Evolutionary conservation across 2,329 filamentous ascomycete genomes (phyloP).

Genomic region (Trichoderma endophyticum): DNA sequence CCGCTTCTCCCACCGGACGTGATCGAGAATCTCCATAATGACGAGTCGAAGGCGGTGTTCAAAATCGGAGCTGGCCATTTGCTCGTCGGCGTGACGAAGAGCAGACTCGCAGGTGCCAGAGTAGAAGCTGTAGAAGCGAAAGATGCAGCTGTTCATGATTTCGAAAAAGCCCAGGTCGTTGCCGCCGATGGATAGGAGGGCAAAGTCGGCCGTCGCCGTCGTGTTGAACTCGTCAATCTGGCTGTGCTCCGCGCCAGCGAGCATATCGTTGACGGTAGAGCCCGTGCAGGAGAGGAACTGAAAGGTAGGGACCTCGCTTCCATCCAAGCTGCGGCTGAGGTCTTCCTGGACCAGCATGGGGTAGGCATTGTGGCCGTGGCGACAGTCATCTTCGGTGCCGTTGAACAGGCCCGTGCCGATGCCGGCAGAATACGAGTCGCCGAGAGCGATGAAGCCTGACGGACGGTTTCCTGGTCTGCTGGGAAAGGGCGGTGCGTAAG

Average conservation of each 20-base stretch:
- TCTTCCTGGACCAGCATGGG: slow-evolving; percentile 40
- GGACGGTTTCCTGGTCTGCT: slow-evolving; percentile 19
- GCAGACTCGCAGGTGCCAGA: slow-evolving; percentile 44
- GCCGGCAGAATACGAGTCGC: slow-evolving; percentile 48
- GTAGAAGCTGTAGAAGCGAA: slow-evolving; percentile 48
- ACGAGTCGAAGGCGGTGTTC: slow-evolving; percentile 38
- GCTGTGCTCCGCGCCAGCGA: slow-evolving; percentile 35
- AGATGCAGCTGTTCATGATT: slow-evolving; percentile 49
- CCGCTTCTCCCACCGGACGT: slow-evolving; percentile 43
- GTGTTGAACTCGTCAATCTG: slow-evolving; percentile 43
- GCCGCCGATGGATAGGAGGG: slow-evolving; percentile 46
- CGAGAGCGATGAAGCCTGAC: slow-evolving; percentile 41
- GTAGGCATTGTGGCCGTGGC: slow-evolving; percentile 42
- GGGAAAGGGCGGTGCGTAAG: neutral
- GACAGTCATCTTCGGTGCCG: slow-evolving; percentile 40
- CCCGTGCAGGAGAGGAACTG: slow-evolving; percentile 49
- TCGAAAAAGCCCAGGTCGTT: slow-evolving; percentile 51
- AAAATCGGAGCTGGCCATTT: slow-evolving; percentile 36
- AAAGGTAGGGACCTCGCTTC: slow-evolving; percentile 28
- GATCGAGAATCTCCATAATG: slow-evolving; percentile 44
- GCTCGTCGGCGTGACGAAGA: slow-evolving; percentile 33
- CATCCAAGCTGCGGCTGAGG: slow-evolving; percentile 24
- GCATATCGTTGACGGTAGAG: slow-evolving; percentile 40
- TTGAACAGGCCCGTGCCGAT: slow-evolving; percentile 43
- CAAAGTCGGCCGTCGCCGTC: slow-evolving; percentile 39